These are phyloP conservation scores for Verticillium dahliae DNA, from an alignment of 2,329 filamentous ascomycete species.

Conservation along the genomic window DNA sequence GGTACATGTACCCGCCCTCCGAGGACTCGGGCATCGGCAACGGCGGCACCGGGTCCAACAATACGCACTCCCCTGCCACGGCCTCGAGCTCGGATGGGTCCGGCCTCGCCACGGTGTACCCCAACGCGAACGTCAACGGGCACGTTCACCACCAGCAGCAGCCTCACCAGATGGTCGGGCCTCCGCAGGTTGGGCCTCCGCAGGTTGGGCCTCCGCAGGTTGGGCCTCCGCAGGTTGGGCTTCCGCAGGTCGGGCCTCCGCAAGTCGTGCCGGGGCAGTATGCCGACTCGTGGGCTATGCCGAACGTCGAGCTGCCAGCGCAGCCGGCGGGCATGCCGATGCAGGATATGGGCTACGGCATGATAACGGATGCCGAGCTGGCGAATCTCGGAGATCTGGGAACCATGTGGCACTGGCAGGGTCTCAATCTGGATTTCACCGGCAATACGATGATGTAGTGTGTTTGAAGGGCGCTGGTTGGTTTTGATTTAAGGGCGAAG, in stretches of 20 bases:
- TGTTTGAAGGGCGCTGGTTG: background rate
- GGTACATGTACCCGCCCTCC: background rate
- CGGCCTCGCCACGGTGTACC: background rate
- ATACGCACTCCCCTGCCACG: background rate
- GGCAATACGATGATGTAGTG: background rate
- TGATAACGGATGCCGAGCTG: conserved; percentile 18
- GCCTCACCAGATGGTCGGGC: background rate
- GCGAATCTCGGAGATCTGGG: conserved; percentile 24
- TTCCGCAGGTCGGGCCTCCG: background rate
- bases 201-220: no score
- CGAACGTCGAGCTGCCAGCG: background rate
- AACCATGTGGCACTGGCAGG: conserved; percentile 25
- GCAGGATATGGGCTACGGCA: conserved; percentile 14
- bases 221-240: no score
- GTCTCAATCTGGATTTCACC: conserved; percentile 21
- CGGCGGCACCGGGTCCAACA: background rate
- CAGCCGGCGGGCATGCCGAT: background rate
- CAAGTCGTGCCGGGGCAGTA: background rate
- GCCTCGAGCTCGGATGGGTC: background rate
- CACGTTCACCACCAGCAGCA: background rate
- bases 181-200: background rate
- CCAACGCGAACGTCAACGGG: background rate
- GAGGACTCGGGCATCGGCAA: background rate
- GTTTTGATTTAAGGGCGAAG: no score
- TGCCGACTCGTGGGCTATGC: conserved; percentile 1